Percentiles rank a stretch among this genome's conserved stretches.
These are phyloP conservation scores for Dianthus caryophyllus DNA, from an alignment of 148 eudicot species.

Conservation along the genomic window DNA sequence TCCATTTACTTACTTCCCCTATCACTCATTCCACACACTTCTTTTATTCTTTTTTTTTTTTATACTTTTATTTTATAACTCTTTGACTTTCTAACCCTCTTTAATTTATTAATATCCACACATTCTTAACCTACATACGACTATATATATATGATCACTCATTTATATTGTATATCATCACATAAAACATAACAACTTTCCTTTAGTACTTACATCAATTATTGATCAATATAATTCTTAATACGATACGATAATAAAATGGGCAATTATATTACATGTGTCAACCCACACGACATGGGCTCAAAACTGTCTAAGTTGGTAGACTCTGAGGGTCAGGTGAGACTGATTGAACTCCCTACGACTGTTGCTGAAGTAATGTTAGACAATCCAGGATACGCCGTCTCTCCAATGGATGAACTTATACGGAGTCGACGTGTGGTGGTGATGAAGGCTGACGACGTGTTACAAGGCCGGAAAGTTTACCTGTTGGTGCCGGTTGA, in stretches of 20 bases:
- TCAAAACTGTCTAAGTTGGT: slow-evolving; percentile 15
- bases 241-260: not conserved
- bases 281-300: not conserved
- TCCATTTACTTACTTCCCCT: not conserved
- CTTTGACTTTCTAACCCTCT: slow-evolving; percentile 1
- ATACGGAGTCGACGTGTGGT: slow-evolving; percentile 20
- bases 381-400: slow-evolving; percentile 33
- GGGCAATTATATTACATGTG: slow-evolving; percentile 15
- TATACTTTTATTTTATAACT: not conserved
- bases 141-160: not conserved
- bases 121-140: not conserved
- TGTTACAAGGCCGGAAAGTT: slow-evolving; percentile 26
- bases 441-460: slow-evolving; percentile 33
- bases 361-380: slow-evolving; percentile 44
- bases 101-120: slow-evolving; percentile 6
- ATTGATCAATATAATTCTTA: not conserved
- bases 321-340: slow-evolving; percentile 23
- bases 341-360: slow-evolving; percentile 21
- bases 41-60: no score
- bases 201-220: not conserved
- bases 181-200: not conserved
- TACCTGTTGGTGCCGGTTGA: slow-evolving; percentile 35
- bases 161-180: not conserved
- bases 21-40: no score
- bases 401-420: slow-evolving; percentile 22